Base-by-base conservation (phyloP, 352 stramenopile species). In the Achlya hypogyna region DNA sequence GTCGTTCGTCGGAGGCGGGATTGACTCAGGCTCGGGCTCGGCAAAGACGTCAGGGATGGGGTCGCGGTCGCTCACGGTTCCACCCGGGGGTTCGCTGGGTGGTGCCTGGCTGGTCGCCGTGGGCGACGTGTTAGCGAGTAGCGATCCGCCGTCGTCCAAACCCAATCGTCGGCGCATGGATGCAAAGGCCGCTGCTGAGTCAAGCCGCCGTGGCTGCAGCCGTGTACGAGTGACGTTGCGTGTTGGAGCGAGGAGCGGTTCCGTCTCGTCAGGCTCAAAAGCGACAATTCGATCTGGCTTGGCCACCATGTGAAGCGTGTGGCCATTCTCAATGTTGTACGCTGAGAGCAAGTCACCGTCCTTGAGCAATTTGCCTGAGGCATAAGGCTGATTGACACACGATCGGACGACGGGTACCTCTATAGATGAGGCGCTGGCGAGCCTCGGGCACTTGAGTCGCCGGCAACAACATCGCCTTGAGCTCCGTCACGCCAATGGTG, bases 281-380 rank as follows among this genome's bases (percentile, higher is more conserved):
- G 38, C 31, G 63, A 22, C 47, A 53, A 29, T 25, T 22, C 27
- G 42, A 12, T 67, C 59, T 18, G 76, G 78, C 54, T 88, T 90
- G 29, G 85, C 75, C n/a, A 98, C 87, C 47, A 97, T 73, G 56
- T 98, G 91, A 28, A 98, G 74, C n/a, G 82, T 97, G 67, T 97
- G 89, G 12, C 89, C 91, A 58, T 96, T 79, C 71, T 97, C 86
- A n/a, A 98, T 78, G 29, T 89, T 83, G 68, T 98, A 98, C 20
- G 70, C 75, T 27, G 74, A 72, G 25, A 97, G 70, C 34, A 62
- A 34, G 0, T 78, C 69, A 6, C 77, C 82, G 71, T 98, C 91
- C 52, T 89, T 88, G 20, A 98, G 72, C 31, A 96, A 49, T 58
- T 94, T 95, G 29, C 88, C 74, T 79, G 62, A n/a, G 6, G 1